Evolutionary conservation across 768 basidiomycete genomes (phyloP), one percentile per base, ranked within the genome.

Genomic region (Pleurotus ostreatus): DNA sequence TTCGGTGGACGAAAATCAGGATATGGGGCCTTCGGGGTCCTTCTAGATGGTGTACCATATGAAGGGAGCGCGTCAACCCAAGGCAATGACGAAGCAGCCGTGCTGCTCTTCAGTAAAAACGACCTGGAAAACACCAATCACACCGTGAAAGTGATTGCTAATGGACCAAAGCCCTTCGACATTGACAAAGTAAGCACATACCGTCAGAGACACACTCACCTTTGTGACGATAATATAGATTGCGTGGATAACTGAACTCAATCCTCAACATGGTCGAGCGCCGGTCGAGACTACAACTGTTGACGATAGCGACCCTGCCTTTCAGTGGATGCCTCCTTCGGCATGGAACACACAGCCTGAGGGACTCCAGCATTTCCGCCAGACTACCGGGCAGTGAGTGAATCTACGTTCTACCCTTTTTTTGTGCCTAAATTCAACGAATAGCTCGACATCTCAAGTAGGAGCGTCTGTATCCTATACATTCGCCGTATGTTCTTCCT

Each of bases 1-100:
- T 74, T 66, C 30, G 76, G 77, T 5, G 73, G 70, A 2, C 68
- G 70, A 18, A 65, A 73, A 7, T 2, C 34, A 15, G 70, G 74
- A 43, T 71, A 76, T 56, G 74, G 76, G 1, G 66, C 57, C 18
- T 78, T 68, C 57, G 62, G 49, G 5, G 66, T 75, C 13, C 49
- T 62, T 18, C 52, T 76, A 0, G 76, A 78, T 53, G 54, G 37
- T 16, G 20, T 11, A 13, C 65, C 46, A 25, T 43, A 60, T 6
- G 23, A 18, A 22, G 47, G 46, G 22, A 62, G 65, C 45, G 70
- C 70, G 5, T 54, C 37, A 4, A 62, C 58, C n/a, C 54, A 30
- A 11, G 25, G 7, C 18, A 23, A 51, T 1, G 56, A 44, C 18
- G 4, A 61, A 18, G 75, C 70, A 55, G 68, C 68, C 40, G 61